Percentiles rank a stretch among this genome's conserved stretches.
These are phyloP conservation scores for Cadophora sp. DNA, from an alignment of 2,329 filamentous ascomycete species.

Conservation along the genomic window DNA sequence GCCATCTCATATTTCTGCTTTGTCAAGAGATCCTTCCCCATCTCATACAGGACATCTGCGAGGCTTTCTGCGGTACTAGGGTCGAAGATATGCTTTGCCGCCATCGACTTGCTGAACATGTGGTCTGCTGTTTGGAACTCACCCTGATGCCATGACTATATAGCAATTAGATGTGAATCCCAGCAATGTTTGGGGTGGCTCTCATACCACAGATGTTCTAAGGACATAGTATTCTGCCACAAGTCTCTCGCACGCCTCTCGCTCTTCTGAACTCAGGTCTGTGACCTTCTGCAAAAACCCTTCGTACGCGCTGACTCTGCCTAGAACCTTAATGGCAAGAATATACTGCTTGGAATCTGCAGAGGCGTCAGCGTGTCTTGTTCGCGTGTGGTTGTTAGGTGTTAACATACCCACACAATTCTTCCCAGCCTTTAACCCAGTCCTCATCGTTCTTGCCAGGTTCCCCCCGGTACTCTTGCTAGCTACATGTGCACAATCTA, in stretches of 20 bases:
- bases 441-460: constrained; percentile 64
- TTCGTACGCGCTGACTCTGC: constrained; percentile 67
- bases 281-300: constrained; percentile 46
- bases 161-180: constrained; percentile 36
- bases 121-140: constrained; percentile 79
- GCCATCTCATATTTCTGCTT: constrained; percentile 62
- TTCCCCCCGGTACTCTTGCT: constrained; percentile 45
- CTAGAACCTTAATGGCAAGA: constrained; percentile 65
- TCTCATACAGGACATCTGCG: constrained; percentile 72
- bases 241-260: constrained; percentile 42
- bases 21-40: constrained; percentile 66
- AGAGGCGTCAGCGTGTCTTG: constrained; percentile 18
- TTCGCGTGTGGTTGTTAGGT: background rate
- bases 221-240: constrained; percentile 44
- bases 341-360: constrained; percentile 53
- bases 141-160: constrained; percentile 75
- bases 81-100: constrained; percentile 50
- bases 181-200: background rate
- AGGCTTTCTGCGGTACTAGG: constrained; percentile 63
- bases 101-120: constrained; percentile 69
- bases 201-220: constrained; percentile 60
- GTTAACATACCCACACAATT: constrained; percentile 63
- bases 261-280: constrained; percentile 34
- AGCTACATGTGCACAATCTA: constrained; percentile 61
- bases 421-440: constrained; percentile 70